Evolutionary conservation across 2,329 filamentous ascomycete genomes (phyloP).

Genomic region (Cladophialophora psammophila): DNA sequence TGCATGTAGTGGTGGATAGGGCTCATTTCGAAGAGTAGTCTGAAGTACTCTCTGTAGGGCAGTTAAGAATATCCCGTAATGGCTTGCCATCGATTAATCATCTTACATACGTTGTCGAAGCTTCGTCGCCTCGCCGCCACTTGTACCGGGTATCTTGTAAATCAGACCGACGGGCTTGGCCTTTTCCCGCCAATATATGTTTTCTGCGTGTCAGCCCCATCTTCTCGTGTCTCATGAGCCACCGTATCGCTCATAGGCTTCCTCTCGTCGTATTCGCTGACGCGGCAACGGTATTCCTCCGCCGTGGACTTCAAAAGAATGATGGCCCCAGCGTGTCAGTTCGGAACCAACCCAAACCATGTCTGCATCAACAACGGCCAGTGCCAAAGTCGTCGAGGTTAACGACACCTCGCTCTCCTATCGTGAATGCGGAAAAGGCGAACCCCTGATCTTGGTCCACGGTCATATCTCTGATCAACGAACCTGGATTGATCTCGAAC

Average conservation of each 20-base stretch:
- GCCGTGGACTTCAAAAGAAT: background rate
- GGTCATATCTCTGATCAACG: conserved; percentile 31
- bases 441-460: conserved; percentile 31
- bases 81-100: background rate
- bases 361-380: background rate
- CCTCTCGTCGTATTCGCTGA: background rate
- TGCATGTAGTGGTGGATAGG: background rate
- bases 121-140: background rate
- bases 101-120: background rate
- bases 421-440: conserved; percentile 23
- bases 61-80: background rate
- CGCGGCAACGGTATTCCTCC: background rate
- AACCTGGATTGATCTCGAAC: conserved; percentile 24
- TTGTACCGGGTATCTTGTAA: background rate
- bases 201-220: background rate
- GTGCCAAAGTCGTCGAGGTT: conserved; percentile 13
- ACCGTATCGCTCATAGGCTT: background rate
- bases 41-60: background rate
- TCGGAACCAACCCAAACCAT: background rate
- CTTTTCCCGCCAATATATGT: background rate
- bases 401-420: conserved; percentile 28
- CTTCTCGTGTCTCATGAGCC: background rate
- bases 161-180: background rate
- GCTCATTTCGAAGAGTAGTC: too few relatives aligned
- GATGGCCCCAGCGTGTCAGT: background rate